Percentiles rank a stretch among this genome's conserved stretches.
phyloP scores from a whole-genome alignment of 2,329 filamentous ascomycete species.

The Sordariomycetes sp. region DNA sequence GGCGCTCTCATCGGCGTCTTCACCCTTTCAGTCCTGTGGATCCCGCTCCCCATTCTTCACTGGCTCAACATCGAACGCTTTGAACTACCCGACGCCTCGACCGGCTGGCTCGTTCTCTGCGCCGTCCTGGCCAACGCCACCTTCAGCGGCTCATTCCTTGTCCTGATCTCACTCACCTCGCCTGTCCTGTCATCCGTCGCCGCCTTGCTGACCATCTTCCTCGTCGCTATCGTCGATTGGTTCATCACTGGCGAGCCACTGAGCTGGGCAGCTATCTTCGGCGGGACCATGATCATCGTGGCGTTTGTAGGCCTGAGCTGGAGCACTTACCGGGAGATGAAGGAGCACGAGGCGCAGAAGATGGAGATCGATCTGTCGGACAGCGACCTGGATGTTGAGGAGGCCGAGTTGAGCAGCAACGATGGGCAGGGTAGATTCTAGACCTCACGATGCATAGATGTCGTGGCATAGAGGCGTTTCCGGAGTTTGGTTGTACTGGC shows the following conservation, averaged over 20 bases:
- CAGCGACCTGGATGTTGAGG: constrained; percentile 36
- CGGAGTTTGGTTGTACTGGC: no score
- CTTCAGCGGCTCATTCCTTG: constrained; percentile 88
- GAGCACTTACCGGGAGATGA: constrained; percentile 91
- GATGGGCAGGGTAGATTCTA: not conserved
- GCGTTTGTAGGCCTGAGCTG: constrained; percentile 84
- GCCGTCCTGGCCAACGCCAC: constrained; percentile 81
- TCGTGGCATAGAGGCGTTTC: no score
- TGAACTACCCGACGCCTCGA: constrained; percentile 67
- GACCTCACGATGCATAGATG: no score
- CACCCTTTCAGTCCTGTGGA: constrained; percentile 81
- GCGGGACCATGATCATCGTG: constrained; percentile 78
- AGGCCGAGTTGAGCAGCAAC: not conserved
- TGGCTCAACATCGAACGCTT: constrained; percentile 71
- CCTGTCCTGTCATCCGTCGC: constrained; percentile 90
- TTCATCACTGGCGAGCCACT: constrained; percentile 69
- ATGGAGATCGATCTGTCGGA: constrained; percentile 32
- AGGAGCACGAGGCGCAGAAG: constrained; percentile 65
- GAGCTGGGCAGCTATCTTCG: constrained; percentile 64
- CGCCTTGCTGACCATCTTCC: constrained; percentile 89
- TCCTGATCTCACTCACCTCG: constrained; percentile 85
- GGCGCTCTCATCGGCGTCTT: constrained; percentile 81
- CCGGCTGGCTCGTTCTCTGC: constrained; percentile 70
- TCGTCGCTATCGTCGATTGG: constrained; percentile 90
- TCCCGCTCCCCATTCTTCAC: constrained; percentile 81